phyloP scores from a whole-genome alignment of 805 yeast genomes.

The Priceomyces medius region DNA sequence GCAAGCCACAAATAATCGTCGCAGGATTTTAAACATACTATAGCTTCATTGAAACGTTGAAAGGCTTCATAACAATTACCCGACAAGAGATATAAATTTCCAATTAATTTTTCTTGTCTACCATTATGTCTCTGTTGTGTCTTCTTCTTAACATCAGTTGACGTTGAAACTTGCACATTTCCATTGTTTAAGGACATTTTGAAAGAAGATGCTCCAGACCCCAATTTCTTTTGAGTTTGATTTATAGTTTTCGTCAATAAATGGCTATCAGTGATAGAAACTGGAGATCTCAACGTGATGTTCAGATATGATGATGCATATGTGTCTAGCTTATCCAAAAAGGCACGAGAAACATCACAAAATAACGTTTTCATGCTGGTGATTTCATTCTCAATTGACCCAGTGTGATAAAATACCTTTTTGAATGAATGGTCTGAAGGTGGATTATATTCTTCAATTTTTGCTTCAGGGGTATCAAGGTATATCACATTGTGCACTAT shows the following conservation, averaged over 20 bases:
- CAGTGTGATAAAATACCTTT: slow-evolving; percentile 23
- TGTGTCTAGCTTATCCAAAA: slow-evolving; percentile 61
- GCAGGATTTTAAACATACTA: slow-evolving; percentile 52
- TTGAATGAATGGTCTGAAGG: slow-evolving; percentile 16
- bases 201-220: slow-evolving; percentile 40
- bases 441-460: slow-evolving; percentile 12
- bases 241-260: slow-evolving; percentile 40
- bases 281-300: slow-evolving; percentile 82
- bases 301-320: slow-evolving; percentile 75
- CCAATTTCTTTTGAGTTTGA: slow-evolving; percentile 42
- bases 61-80: slow-evolving; percentile 77
- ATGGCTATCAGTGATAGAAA: slow-evolving; percentile 54
- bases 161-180: slow-evolving; percentile 5
- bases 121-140: slow-evolving; percentile 55
- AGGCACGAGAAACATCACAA: slow-evolving; percentile 68
- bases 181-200: slow-evolving; percentile 25
- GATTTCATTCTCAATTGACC: slow-evolving; percentile 23
- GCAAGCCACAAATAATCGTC: slow-evolving; percentile 87
- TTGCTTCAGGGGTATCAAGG: slow-evolving; percentile 46
- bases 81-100: slow-evolving; percentile 72
- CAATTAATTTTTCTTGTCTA: slow-evolving; percentile 72
- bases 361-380: slow-evolving; percentile 57
- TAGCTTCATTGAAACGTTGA: slow-evolving; percentile 71
- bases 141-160: slow-evolving; percentile 31
- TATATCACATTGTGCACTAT: slow-evolving; percentile 55